Base-by-base conservation (phyloP, 192 early-diverging fungal genomes). In the Lunasporangiospora selenospora region DNA sequence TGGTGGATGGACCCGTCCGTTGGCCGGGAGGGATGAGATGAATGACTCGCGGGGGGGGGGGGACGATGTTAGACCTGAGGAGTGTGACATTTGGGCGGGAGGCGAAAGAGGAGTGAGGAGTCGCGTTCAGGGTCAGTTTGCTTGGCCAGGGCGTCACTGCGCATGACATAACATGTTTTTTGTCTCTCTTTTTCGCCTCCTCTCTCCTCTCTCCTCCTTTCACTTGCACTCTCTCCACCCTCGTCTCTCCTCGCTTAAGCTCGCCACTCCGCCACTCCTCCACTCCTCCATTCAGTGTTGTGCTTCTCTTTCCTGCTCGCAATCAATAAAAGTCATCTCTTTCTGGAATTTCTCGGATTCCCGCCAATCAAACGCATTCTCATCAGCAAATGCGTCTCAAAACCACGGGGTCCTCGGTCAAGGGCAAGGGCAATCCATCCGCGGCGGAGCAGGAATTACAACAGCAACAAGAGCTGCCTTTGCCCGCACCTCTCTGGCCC, bases 401-500 rank as follows among this genome's bases (percentile, higher is more conserved):
- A 49, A 21, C 33, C n/a, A 52, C 23, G 50, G 50, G 13, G 2
- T n/a, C 32, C 9, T 31, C 27, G 13, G 19, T 29, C 26, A 53
- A 43, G 19, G 23, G 53, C 7, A 15, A 40, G 16, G 31, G n/a
- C 23, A 16, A 18, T 21, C 44, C 33, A 30, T 15, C 24, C n/a
- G n/a, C n/a, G n/a, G n/a, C n/a, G n/a, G n/a, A n/a, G 1, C 57
- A 26, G 37, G 4, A 49, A n/a, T 26, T 3, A 13, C 58, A 15
- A 29, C 58, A 10, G 27, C 27, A 8, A 21, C 40, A 46, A 13
- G 42, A 19, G 7, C 63, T 23, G 6, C 45, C 13, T 2, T 29
- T 19, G 2, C 65, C 30, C 43, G 58, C 50, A 53, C 57, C n/a
- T n/a, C n/a, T n/a, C n/a, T n/a, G 45, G 15, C 66, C 66, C 45